Evolutionary conservation across 2,329 filamentous ascomycete genomes (phyloP), one percentile per base, ranked within the genome.

Genomic region (Calonectria crousiana): DNA sequence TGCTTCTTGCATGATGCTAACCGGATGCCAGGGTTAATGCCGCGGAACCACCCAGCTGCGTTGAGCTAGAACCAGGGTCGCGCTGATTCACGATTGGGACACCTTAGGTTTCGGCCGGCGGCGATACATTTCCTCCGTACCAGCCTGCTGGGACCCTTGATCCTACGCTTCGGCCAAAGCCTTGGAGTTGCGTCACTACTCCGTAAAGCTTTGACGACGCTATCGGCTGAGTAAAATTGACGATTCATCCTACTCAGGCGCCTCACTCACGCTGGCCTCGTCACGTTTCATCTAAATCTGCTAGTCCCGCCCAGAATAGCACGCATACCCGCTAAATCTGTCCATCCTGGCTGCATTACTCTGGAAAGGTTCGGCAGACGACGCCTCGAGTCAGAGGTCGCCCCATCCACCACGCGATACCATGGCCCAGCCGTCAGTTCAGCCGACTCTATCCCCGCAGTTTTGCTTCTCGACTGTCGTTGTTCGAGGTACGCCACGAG

Each of bases 391-490:
- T 71, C 74, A 76, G 76, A 79, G 77, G 73, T 41, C 56, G 56
- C 78, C 78, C 62, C 76, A 81, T 74, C 76, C 77, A 76, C 81
- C 80, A 76, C 78, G 73, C 62, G 82, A 84, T 78, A 88, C 81
- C 77, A 90, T 90, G 89, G 85, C 86, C 56, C 84, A 86, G 74
- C 84, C 86, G 51, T 84, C 86, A n/a, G 72, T 80, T 14, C 82
- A 84, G 71, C 92, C 92, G 67, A 83, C 81, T 36, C 86, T 95
- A 75, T 94, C 90, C 74, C 94, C 93, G 56, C 93, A 94, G 83
- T 95, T 95, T 81, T 97, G 94, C 84, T 96, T 95, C 84, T 93
- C 93, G 16, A 92, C 92, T 68, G 88, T 90, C 60, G 89, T 91
- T 23, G 86, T 96, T 62, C 88, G 91, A 91, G 94, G 94, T 95